These are phyloP conservation scores for Acacia concinna DNA, from an alignment of 331 rosid genomes.

Conservation along the genomic window DNA sequence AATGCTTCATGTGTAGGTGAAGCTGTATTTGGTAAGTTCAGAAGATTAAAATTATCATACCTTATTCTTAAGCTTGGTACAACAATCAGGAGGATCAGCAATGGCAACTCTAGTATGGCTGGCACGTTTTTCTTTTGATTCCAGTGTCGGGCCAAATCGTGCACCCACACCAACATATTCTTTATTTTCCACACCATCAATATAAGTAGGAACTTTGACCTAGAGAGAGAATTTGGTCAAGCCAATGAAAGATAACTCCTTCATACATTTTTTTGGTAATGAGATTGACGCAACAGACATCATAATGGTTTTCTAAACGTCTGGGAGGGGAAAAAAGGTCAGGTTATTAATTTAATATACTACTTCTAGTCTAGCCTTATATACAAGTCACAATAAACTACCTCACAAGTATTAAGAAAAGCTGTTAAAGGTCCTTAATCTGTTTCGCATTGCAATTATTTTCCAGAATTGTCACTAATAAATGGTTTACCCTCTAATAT, in stretches of 20 bases:
- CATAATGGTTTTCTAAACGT: conserved; percentile 1
- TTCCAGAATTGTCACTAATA: background rate
- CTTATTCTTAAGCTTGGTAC: conserved; percentile 60
- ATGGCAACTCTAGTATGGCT: conserved; percentile 77
- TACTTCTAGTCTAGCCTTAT: background rate
- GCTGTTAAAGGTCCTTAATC: background rate
- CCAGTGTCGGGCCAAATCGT: conserved; percentile 83
- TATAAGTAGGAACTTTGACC: conserved; percentile 91
- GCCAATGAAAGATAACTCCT: conserved; percentile 5
- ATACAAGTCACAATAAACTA: background rate
- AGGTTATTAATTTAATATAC: background rate
- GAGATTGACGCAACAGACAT: background rate
- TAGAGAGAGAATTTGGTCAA: conserved; percentile 32
- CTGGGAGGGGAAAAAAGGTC: background rate
- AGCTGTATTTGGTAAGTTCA: conserved; percentile 8
- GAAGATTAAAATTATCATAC: conserved; percentile 42
- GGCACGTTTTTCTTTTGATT: conserved; percentile 86
- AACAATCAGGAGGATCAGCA: conserved; percentile 95
- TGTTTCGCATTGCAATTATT: background rate
- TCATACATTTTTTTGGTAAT: background rate
- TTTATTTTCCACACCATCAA: conserved; percentile 52
- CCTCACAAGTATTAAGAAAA: background rate
- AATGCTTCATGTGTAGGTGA: conserved; percentile 17
- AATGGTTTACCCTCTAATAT: background rate
- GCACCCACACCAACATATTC: conserved; percentile 97